phyloP scores from a whole-genome alignment of 2,329 filamentous ascomycete species.

The Penicillium sp. region DNA sequence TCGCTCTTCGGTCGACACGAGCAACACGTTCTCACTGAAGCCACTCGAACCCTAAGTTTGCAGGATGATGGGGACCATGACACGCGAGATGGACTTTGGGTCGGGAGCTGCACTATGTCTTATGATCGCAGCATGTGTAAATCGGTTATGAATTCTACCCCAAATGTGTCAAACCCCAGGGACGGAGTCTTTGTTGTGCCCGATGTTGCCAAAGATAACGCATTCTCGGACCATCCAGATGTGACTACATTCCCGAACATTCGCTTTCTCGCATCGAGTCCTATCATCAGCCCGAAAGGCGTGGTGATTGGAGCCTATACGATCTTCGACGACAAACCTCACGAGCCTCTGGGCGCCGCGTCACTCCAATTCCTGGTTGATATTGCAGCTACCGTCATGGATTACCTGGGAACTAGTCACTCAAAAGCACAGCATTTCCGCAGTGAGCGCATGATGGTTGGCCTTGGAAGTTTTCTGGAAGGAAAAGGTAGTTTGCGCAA shows the following conservation, averaged over 20 bases:
- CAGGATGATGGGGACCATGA: conserved; percentile 9
- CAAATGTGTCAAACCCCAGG: not conserved
- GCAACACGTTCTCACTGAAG: conserved; percentile 29
- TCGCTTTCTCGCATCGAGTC: conserved; percentile 55
- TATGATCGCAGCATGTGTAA: conserved; percentile 16
- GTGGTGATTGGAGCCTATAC: conserved; percentile 58
- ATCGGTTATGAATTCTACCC: not conserved
- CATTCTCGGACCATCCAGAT: conserved; percentile 31
- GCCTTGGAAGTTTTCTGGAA: conserved; percentile 51
- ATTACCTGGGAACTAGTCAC: conserved; percentile 56
- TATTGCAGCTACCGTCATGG: conserved; percentile 54
- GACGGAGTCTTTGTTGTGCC: conserved; percentile 22
- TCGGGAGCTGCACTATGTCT: conserved; percentile 16
- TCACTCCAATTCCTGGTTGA: conserved; percentile 38
- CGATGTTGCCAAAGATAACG: conserved; percentile 32
- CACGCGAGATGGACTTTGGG: conserved; percentile 8
- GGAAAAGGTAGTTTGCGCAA: conserved; percentile 33
- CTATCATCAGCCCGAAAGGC: conserved; percentile 55
- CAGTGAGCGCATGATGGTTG: conserved; percentile 56
- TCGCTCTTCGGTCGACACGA: conserved; percentile 27
- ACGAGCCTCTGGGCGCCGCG: conserved; percentile 45
- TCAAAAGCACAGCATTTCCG: conserved; percentile 46
- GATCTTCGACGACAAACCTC: conserved; percentile 55
- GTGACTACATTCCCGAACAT: conserved; percentile 28
- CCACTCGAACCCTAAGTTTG: conserved; percentile 22